Evolutionary conservation across 768 basidiomycete species (phyloP), one percentile per base, ranked within the genome.

Genomic region (Dictyophora rubrovolvata): DNA sequence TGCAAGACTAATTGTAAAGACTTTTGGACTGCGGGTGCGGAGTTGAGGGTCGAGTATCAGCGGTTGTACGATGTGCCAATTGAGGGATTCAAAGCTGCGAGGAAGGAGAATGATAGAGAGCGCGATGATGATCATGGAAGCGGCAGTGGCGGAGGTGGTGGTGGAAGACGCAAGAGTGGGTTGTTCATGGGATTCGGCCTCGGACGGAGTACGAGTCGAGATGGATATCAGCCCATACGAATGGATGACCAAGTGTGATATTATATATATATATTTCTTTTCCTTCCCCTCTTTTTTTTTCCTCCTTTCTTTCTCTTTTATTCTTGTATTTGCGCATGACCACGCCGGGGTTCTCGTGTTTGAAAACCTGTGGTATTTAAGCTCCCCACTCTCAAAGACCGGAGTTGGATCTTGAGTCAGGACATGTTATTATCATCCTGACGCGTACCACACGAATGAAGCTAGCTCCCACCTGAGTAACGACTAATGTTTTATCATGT

Each of bases 21-120:
- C 74, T 98, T 99, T 71, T 99, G 95, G 95, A 83, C 83, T 53
- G 80, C 80, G 58, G 91, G 93, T 21, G 77, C 77, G 61, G 89
- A 91, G 70, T 73, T 95, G 22, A 91, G 90, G 1, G 89, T 99
- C 50, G 86, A 94, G 69, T 99, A 96, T 72, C 89, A 90, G 56
- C 75, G 77, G 64, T 69, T 96, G 69, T 95, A 94, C 72, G 91
- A 93, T 71, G 83, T 98, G 22, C 93, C 94, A 5, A 62, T 75
- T 2, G 93, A 93, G 68, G 93, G 93, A 12, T 92, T 93, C 69
- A 70, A 72, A 55, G 87, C 89, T 70, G 88, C 84, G 65, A 76
- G 79, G 67, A 72, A 71, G 50, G 72, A 74, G 67, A 86, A 86
- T 65, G 84, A 81, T 49, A 72, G 72, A 50, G 73, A 74, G 67